A percentile compares a stretch with the other conserved stretches of the same genome.
Conservation (phyloP, 495 filamentous ascomycete genomes). For the Hyaloscypha hepaticicola region DNA sequence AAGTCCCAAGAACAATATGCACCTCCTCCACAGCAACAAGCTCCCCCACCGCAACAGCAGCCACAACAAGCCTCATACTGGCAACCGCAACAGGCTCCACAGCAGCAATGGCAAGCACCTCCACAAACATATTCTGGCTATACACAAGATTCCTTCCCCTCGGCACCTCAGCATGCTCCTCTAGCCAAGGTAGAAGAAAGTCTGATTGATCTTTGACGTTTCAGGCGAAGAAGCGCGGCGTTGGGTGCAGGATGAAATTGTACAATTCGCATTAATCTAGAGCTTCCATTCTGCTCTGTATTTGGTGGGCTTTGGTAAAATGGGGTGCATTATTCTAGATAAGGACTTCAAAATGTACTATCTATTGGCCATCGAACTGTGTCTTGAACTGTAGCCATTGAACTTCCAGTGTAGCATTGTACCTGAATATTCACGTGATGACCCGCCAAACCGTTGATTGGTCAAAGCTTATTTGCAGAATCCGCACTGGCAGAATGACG, state of each 20-base stretch:
- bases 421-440: too few relatives aligned
- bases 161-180: slow-evolving; percentile 61
- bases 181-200: slow-evolving; percentile 74
- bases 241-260: slow-evolving; percentile 15
- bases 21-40: slow-evolving; percentile 13
- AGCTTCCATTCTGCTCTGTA: not conserved
- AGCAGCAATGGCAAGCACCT: slow-evolving; percentile 48
- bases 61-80: not conserved
- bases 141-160: slow-evolving; percentile 63
- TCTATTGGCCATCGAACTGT: too few relatives aligned
- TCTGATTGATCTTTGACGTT: slow-evolving; percentile 76
- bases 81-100: slow-evolving; percentile 24
- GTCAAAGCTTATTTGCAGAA: not conserved
- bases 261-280: not conserved
- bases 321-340: not conserved
- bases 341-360: not conserved
- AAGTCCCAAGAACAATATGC: slow-evolving; percentile 13
- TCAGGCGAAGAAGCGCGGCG: slow-evolving; percentile 16
- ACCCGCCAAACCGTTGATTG: not conserved
- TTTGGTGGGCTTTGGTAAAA: not conserved
- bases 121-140: slow-evolving; percentile 53
- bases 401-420: too few relatives aligned
- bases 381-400: too few relatives aligned
- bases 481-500: not conserved
- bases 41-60: slow-evolving; percentile 17